Evolutionary conservation across 805 yeast genomes (phyloP).

Genomic region (Candida qinlingensis): DNA sequence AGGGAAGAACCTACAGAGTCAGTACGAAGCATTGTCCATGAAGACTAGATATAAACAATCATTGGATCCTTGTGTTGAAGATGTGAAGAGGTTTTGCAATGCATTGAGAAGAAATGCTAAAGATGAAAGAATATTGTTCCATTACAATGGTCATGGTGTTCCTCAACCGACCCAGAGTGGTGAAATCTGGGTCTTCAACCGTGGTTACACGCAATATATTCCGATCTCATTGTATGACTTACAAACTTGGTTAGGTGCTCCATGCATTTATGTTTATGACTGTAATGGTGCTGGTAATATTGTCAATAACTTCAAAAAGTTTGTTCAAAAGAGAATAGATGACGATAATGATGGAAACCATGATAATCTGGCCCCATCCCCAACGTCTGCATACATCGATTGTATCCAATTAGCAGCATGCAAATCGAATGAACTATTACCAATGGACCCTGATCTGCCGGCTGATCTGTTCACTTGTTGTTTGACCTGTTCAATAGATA

Average conservation of each 20-base stretch:
- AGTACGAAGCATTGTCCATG: slow-evolving; percentile 83
- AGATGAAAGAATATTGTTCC: slow-evolving; percentile 89
- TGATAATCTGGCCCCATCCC: slow-evolving; percentile 37
- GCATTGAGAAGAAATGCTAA: slow-evolving; percentile 85
- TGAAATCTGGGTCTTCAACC: slow-evolving; percentile 96
- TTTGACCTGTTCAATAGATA: slow-evolving; percentile 91
- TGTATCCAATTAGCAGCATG: slow-evolving; percentile 95
- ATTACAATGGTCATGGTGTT: slow-evolving; percentile 97
- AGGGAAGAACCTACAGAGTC: slow-evolving; percentile 81
- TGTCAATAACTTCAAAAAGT: slow-evolving; percentile 80
- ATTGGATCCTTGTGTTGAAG: slow-evolving; percentile 93
- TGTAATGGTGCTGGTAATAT: slow-evolving; percentile 94
- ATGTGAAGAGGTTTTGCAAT: slow-evolving; percentile 85
- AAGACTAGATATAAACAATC: slow-evolving; percentile 88
- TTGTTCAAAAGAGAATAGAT: slow-evolving; percentile 83
- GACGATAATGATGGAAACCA: slow-evolving; percentile 66
- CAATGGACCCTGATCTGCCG: slow-evolving; percentile 91
- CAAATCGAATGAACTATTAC: slow-evolving; percentile 74
- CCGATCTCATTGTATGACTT: slow-evolving; percentile 93
- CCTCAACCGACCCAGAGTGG: slow-evolving; percentile 96
- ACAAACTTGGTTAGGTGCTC: slow-evolving; percentile 97
- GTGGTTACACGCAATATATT: slow-evolving; percentile 95
- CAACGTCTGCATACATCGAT: slow-evolving; percentile 56
- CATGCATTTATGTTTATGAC: slow-evolving; percentile 91
- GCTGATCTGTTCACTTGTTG: slow-evolving; percentile 96